Evolutionary conservation across 148 eudicot genomes (phyloP).

Genomic region (Nepenthes mirabilis): DNA sequence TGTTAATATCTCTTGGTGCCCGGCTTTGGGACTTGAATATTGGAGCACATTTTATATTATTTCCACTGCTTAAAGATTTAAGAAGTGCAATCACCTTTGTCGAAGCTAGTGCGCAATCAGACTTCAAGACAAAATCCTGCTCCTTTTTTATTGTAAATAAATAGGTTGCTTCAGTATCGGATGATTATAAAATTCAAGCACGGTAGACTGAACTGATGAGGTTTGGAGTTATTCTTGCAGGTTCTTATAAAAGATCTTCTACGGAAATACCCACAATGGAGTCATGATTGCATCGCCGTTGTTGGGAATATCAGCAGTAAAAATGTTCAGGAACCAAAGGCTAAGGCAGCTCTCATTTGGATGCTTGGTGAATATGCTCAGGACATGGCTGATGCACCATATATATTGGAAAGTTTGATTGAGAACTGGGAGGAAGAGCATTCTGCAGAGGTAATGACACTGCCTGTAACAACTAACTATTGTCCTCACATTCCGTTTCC

Average conservation of each 20-base stretch:
- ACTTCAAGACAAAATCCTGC: too few relatives aligned
- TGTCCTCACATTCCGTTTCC: not conserved
- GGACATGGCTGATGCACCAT: conserved; percentile 98
- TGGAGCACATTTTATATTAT: too few relatives aligned
- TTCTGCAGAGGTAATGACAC: conserved; percentile 73
- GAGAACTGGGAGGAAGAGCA: conserved; percentile 96
- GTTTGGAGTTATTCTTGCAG: conserved; percentile 24
- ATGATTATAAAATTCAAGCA: not conserved
- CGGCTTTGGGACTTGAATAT: not conserved
- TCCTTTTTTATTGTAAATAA: too few relatives aligned
- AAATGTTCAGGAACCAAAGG: conserved; percentile 96
- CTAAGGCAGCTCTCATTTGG: conserved; percentile 99
- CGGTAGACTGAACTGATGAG: not conserved
- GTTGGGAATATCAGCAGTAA: conserved; percentile 97
- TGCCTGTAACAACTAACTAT: conserved; percentile 3
- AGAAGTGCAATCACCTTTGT: too few relatives aligned
- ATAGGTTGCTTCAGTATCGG: not conserved
- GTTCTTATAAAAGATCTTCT: conserved; percentile 97
- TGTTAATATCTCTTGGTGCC: not conserved
- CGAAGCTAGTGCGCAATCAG: too few relatives aligned
- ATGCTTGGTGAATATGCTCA: conserved; percentile 99
- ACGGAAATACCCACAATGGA: conserved; percentile 99
- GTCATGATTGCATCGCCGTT: conserved; percentile 98
- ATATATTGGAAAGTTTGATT: conserved; percentile 64
- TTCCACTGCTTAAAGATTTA: too few relatives aligned